Evolutionary conservation across 2,329 filamentous ascomycete species (phyloP).

Genomic region (Trichophyton rubrum): DNA sequence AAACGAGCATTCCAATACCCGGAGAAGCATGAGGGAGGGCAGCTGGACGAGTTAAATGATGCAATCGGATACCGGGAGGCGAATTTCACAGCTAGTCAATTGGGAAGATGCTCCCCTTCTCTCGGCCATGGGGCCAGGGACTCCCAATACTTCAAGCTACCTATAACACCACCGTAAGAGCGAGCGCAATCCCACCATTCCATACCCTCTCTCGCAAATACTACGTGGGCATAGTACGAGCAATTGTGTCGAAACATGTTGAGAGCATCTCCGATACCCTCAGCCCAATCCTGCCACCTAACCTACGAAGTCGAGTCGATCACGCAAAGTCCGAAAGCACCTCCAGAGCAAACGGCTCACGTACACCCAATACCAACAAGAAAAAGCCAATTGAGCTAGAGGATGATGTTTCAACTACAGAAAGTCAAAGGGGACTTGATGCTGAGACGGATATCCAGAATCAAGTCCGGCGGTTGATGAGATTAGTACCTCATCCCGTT

Average conservation of each 20-base stretch:
- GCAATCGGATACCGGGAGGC: neutral
- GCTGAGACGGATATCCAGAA: conserved; percentile 10
- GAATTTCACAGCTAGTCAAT: neutral
- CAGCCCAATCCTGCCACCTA: conserved; percentile 10
- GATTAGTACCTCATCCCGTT: conserved; percentile 44
- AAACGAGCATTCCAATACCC: neutral
- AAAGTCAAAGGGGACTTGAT: neutral
- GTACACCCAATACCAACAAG: neutral
- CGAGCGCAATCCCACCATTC: neutral
- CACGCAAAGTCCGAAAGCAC: neutral
- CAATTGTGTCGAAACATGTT: conserved; percentile 14
- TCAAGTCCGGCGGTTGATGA: conserved; percentile 38
- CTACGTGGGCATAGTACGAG: conserved; percentile 12
- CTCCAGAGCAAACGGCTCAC: neutral
- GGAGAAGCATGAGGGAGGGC: neutral
- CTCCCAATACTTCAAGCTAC: neutral
- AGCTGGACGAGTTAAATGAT: neutral
- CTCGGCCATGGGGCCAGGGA: neutral
- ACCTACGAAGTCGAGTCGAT: neutral
- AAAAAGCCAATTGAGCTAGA: conserved; percentile 6
- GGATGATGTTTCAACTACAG: conserved; percentile 10
- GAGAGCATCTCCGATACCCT: conserved; percentile 13
- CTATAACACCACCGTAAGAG: neutral
- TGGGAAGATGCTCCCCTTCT: conserved; percentile 12
- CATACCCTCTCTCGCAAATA: conserved; percentile 5